Conservation (phyloP, 345 rosid species). For the Barbarea vulgaris region DNA sequence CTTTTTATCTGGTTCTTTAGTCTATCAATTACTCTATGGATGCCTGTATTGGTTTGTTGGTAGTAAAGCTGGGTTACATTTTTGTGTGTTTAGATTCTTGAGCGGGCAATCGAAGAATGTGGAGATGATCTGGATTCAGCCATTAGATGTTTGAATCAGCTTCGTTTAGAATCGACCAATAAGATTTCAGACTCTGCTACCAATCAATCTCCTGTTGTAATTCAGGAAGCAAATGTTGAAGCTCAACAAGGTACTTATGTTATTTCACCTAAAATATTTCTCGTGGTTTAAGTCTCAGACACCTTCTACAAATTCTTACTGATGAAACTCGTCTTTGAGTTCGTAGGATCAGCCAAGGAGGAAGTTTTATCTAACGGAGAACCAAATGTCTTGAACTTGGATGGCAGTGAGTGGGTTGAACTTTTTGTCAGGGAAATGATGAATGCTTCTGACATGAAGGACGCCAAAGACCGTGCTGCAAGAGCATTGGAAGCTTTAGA, state of each 20-base stretch:
- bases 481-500: constrained; percentile 75
- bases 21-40: background rate
- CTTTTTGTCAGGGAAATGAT: constrained; percentile 76
- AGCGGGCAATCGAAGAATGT: constrained; percentile 74
- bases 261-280: too few species aligned
- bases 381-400: constrained; percentile 44
- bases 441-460: constrained; percentile 71
- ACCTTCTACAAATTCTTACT: background rate
- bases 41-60: too few species aligned
- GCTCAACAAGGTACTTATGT: constrained; percentile 57
- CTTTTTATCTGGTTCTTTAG: background rate
- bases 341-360: constrained; percentile 34
- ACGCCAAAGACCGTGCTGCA: constrained; percentile 83
- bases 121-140: constrained; percentile 89
- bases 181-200: constrained; percentile 35
- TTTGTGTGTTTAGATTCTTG: constrained; percentile 58
- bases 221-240: constrained; percentile 43
- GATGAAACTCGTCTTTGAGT: background rate
- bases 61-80: too few species aligned
- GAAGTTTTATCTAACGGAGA: constrained; percentile 43
- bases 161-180: constrained; percentile 69
- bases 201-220: constrained; percentile 40
- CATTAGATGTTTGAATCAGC: constrained; percentile 79
- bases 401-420: constrained; percentile 83
- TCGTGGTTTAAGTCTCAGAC: background rate